A percentile compares a stretch with the other conserved stretches of the same genome.
Conservation (phyloP, 73 alveolate genomes). For the Effrenium voratum region DNA sequence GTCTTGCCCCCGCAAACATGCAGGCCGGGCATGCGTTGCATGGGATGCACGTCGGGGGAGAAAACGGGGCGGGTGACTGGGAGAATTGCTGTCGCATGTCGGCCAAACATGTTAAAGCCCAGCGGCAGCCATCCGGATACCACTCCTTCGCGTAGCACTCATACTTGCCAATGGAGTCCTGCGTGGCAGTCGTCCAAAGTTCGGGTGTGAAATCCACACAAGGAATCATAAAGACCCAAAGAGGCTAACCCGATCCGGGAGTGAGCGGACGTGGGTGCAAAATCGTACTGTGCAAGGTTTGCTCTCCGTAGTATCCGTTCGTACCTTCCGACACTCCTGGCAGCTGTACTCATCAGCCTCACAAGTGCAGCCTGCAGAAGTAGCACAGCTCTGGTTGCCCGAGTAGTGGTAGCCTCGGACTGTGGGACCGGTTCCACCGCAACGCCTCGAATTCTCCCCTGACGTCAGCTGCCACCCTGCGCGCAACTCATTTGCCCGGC, state of each 20-base stretch:
- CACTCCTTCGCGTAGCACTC: constrained; percentile 31
- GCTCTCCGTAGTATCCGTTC: background rate
- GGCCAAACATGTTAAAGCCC: background rate
- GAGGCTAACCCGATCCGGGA: no score
- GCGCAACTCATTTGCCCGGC: background rate
- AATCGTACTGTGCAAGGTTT: no score
- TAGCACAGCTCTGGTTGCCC: constrained; percentile 51
- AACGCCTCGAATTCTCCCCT: background rate
- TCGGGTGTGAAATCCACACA: background rate
- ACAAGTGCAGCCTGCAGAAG: constrained; percentile 7
- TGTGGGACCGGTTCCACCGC: background rate
- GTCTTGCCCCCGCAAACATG: no score
- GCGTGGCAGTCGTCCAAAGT: background rate
- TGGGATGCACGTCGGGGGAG: no score
- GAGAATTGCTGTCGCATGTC: no score
- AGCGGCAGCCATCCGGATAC: constrained; percentile 4
- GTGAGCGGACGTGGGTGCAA: no score
- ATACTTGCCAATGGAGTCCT: background rate
- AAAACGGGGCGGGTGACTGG: no score
- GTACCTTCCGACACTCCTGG: background rate
- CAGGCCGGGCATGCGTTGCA: no score
- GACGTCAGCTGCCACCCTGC: background rate
- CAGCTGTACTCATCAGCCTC: constrained; percentile 33
- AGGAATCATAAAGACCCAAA: background rate
- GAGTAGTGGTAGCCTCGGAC: constrained; percentile 34